Evolutionary conservation across 2,329 filamentous ascomycete species (phyloP).

Genomic region (Microcyclosporella mali): DNA sequence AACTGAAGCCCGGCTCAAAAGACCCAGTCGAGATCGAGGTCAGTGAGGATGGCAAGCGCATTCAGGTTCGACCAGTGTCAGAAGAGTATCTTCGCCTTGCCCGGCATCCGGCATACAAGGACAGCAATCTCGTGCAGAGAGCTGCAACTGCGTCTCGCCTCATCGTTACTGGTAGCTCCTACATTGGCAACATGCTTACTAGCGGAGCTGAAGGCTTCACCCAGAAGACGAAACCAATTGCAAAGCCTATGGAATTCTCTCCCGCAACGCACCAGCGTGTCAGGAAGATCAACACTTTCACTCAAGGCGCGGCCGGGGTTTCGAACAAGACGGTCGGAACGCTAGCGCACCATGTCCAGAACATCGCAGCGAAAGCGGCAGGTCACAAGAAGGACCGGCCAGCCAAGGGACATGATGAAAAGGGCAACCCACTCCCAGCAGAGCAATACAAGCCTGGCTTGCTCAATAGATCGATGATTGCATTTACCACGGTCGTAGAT

Average conservation of each 20-base stretch:
- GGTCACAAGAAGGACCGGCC: conserved; percentile 52
- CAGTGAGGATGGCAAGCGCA: conserved; percentile 61
- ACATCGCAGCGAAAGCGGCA: conserved; percentile 70
- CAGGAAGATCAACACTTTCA: conserved; percentile 84
- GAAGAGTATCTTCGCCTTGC: conserved; percentile 69
- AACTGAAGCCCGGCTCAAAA: conserved; percentile 81
- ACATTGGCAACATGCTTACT: conserved; percentile 70
- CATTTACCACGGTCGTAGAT: conserved; percentile 89
- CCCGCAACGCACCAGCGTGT: conserved; percentile 78
- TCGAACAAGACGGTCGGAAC: conserved; percentile 83
- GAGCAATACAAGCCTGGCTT: conserved; percentile 77
- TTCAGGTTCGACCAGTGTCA: conserved; percentile 61
- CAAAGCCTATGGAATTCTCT: conserved; percentile 80
- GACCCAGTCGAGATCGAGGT: conserved; percentile 77
- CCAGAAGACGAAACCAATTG: conserved; percentile 67
- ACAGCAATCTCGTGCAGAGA: conserved; percentile 77
- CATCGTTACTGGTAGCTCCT: conserved; percentile 79
- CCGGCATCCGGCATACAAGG: conserved; percentile 84
- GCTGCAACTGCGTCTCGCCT: conserved; percentile 83
- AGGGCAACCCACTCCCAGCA: conserved; percentile 53
- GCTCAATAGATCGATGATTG: conserved; percentile 93
- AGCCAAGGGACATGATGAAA: conserved; percentile 59
- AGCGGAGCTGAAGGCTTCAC: conserved; percentile 74
- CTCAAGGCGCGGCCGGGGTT: conserved; percentile 68
- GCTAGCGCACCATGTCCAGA: conserved; percentile 79